Evolutionary conservation across 345 rosid genomes (phyloP).

Genomic region (Lagerstroemia speciosa): DNA sequence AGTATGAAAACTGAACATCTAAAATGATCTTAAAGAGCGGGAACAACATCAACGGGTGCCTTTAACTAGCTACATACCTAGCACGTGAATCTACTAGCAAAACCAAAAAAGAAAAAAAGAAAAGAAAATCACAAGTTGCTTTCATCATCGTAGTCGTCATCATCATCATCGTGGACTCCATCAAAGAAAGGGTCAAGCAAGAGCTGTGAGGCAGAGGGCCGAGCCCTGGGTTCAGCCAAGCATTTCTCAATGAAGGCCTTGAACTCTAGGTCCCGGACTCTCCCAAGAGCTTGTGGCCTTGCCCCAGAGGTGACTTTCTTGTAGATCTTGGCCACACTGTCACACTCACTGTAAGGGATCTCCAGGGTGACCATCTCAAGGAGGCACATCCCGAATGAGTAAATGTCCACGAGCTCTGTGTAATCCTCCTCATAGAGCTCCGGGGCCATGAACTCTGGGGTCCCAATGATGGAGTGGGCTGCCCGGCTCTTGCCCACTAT

Average conservation of each 20-base stretch:
- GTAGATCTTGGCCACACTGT: conserved; percentile 60
- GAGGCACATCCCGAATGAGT: conserved; percentile 84
- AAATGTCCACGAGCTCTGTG: conserved; percentile 72
- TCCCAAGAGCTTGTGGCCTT: conserved; percentile 57
- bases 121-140: neutral
- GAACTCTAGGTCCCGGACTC: conserved; percentile 50
- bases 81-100: neutral
- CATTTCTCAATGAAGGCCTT: conserved; percentile 70
- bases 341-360: conserved; percentile 78
- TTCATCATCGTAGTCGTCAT: conserved; percentile 16
- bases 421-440: conserved; percentile 81
- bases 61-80: neutral
- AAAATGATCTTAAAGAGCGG: neutral
- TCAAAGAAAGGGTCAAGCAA: conserved; percentile 62
- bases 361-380: conserved; percentile 71
- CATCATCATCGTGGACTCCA: conserved; percentile 46
- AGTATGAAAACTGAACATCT: neutral
- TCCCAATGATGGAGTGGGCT: conserved; percentile 78
- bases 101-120: neutral
- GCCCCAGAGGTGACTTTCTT: conserved; percentile 61
- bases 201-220: conserved; percentile 72
- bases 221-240: conserved; percentile 44
- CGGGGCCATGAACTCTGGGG: conserved; percentile 94
- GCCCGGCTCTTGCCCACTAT: conserved; percentile 56
- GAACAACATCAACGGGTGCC: neutral